These are phyloP conservation scores for Mycocentrospora acerina DNA, from an alignment of 2,329 filamentous ascomycete genomes.

Conservation along the genomic window DNA sequence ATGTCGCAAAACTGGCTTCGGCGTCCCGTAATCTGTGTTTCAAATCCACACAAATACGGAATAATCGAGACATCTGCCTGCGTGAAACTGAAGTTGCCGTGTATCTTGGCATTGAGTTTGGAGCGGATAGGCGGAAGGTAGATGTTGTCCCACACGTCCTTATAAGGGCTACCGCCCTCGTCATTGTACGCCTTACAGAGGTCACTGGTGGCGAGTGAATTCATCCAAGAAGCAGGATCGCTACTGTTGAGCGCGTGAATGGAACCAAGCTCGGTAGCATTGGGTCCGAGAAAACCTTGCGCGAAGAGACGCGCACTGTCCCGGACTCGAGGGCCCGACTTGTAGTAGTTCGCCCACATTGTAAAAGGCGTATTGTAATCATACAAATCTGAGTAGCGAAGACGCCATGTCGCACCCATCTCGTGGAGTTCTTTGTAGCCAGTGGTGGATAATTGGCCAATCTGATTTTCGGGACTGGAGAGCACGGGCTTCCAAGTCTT, in stretches of 20 bases:
- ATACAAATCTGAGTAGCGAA: slow-evolving; percentile 53
- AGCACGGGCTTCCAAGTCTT: slow-evolving; percentile 61
- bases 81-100: slow-evolving; percentile 57
- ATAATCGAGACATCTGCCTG: slow-evolving; percentile 59
- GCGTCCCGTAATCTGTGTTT: slow-evolving; percentile 65
- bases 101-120: slow-evolving; percentile 57
- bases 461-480: slow-evolving; percentile 56
- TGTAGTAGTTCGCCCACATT: slow-evolving; percentile 67
- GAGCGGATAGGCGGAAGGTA: slow-evolving; percentile 57
- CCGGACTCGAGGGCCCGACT: slow-evolving; percentile 54
- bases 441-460: slow-evolving; percentile 61
- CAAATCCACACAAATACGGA: slow-evolving; percentile 71
- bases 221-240: slow-evolving; percentile 58
- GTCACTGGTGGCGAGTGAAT: slow-evolving; percentile 65
- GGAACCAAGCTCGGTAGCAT: slow-evolving; percentile 55
- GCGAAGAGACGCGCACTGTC: slow-evolving; percentile 64
- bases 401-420: slow-evolving; percentile 54
- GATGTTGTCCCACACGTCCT: slow-evolving; percentile 51
- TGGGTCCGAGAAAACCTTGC: slow-evolving; percentile 61
- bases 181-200: slow-evolving; percentile 62
- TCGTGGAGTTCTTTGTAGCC: slow-evolving; percentile 64
- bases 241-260: slow-evolving; percentile 61
- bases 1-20: slow-evolving; percentile 63
- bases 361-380: slow-evolving; percentile 53
- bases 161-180: slow-evolving; percentile 51